Conservation (phyloP, 108 stramenopile genomes). For the Skeletonema tropicum region DNA sequence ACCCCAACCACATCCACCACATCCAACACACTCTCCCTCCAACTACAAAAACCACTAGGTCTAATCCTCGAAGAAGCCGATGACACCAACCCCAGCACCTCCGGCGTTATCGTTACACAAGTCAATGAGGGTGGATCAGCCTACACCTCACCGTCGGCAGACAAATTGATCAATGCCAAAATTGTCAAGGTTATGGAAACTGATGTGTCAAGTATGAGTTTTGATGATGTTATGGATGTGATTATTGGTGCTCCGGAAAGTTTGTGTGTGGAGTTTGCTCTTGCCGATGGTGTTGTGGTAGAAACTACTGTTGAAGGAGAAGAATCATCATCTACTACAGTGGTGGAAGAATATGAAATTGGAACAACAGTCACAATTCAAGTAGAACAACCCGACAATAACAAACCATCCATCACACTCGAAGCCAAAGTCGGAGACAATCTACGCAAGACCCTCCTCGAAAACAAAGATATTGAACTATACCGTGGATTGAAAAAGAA, state of each 20-base stretch:
- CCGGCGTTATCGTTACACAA: constrained; percentile 62
- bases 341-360: constrained; percentile 37
- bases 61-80: constrained; percentile 81
- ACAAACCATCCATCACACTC: constrained; percentile 46
- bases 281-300: background rate
- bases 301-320: background rate
- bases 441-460: constrained; percentile 60
- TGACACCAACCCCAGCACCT: constrained; percentile 18
- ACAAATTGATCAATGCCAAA: constrained; percentile 48
- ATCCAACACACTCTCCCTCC: constrained; percentile 32
- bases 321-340: background rate
- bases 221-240: constrained; percentile 80
- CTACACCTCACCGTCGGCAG: constrained; percentile 27
- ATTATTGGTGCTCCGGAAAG: constrained; percentile 64
- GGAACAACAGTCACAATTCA: constrained; percentile 68
- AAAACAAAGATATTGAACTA: constrained; percentile 71
- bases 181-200: constrained; percentile 57
- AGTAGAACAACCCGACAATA: constrained; percentile 57
- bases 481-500: constrained; percentile 82
- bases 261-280: constrained; percentile 53
- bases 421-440: constrained; percentile 84
- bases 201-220: constrained; percentile 57
- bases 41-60: constrained; percentile 74
- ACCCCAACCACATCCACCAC: constrained; percentile 4
- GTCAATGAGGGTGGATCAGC: constrained; percentile 75